Evolutionary conservation across 2,329 filamentous ascomycete genomes (phyloP).

Genomic region (Penicillium sp.): DNA sequence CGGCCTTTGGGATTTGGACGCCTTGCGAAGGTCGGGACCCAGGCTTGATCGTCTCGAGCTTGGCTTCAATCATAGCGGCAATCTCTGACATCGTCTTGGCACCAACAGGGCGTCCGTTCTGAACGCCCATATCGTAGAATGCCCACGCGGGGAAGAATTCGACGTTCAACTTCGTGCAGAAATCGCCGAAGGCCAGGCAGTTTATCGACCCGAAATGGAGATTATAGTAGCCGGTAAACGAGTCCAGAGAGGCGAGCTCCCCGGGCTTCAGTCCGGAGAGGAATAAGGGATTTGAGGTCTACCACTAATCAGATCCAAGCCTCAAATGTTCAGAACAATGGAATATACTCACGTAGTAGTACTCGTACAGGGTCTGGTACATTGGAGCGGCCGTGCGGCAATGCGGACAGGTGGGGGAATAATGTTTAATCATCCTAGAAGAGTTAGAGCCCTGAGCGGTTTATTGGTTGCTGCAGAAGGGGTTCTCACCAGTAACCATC

Average conservation of each 20-base stretch:
- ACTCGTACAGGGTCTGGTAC: constrained; percentile 93
- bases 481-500: constrained; percentile 51
- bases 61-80: constrained; percentile 69
- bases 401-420: constrained; percentile 59
- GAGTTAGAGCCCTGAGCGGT: constrained; percentile 14
- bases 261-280: constrained; percentile 49
- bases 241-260: constrained; percentile 55
- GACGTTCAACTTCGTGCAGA: constrained; percentile 68
- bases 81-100: constrained; percentile 64
- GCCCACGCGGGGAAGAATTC: constrained; percentile 71
- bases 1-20: constrained; percentile 67
- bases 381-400: constrained; percentile 77
- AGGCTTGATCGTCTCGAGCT: constrained; percentile 73
- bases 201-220: constrained; percentile 85
- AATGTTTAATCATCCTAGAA: constrained; percentile 52
- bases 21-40: constrained; percentile 70
- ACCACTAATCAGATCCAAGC: constrained; percentile 26
- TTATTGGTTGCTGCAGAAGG: background rate
- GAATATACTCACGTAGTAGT: constrained; percentile 58
- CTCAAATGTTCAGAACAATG: constrained; percentile 2
- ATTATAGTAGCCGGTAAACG: constrained; percentile 80
- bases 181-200: constrained; percentile 77
- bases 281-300: constrained; percentile 72
- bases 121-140: constrained; percentile 75
- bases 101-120: constrained; percentile 62